Evolutionary conservation across 345 rosid species (phyloP).

Genomic region (Arabidopsis suecica): DNA sequence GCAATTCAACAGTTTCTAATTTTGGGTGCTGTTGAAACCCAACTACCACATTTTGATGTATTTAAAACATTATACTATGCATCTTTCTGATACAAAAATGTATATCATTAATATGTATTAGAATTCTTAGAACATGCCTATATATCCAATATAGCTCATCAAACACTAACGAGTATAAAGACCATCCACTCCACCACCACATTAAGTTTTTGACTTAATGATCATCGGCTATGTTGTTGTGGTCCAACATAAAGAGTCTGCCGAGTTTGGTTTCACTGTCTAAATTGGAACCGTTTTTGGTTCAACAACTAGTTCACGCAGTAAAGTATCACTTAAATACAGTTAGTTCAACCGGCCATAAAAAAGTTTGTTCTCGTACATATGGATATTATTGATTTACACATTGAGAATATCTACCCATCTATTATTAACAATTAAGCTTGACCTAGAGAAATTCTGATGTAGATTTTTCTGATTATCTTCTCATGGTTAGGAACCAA

Average conservation of each 20-base stretch:
- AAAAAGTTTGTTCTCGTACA: not conserved
- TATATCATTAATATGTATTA: not conserved
- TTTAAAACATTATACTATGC: not conserved
- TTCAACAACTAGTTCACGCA: conserved; percentile 21
- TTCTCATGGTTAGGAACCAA: not conserved
- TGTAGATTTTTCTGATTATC: not conserved
- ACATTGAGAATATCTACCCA: not conserved
- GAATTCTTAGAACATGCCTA: not conserved
- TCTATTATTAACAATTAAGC: not conserved
- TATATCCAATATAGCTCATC: conserved; percentile 4
- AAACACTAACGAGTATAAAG: conserved; percentile 12
- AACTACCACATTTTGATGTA: not conserved
- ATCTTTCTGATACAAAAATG: not conserved
- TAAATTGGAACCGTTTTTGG: not conserved
- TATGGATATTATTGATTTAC: not conserved
- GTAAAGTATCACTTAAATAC: conserved; percentile 13
- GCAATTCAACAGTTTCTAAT: not conserved
- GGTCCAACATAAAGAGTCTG: conserved; percentile 22
- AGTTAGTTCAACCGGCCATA: conserved; percentile 1
- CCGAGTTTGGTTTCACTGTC: conserved; percentile 38
- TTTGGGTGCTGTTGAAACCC: not conserved
- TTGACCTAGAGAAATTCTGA: not conserved
- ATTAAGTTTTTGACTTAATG: conserved; percentile 15
- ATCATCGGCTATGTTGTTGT: conserved; percentile 17
- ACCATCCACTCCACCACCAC: not conserved